phyloP scores from a whole-genome alignment of 768 basidiomycete genomes.

The Hericium alpestre region DNA sequence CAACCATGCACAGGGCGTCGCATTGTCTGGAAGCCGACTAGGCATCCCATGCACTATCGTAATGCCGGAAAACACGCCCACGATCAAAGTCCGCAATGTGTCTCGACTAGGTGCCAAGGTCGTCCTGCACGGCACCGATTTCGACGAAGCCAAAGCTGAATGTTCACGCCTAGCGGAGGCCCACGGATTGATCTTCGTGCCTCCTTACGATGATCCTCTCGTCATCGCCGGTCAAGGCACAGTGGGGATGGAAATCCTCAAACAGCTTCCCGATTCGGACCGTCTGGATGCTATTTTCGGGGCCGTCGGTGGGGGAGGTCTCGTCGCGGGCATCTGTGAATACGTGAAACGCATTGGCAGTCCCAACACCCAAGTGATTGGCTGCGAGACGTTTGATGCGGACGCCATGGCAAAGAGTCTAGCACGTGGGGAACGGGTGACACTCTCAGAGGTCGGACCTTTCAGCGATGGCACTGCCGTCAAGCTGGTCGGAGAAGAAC shows the following conservation, averaged over 20 bases:
- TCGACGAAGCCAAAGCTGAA: slow-evolving; percentile 93
- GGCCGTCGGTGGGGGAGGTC: slow-evolving; percentile 89
- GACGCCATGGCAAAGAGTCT: slow-evolving; percentile 89
- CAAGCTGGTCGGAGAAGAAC: slow-evolving; percentile 87
- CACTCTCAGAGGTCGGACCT: slow-evolving; percentile 82
- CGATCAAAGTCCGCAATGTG: slow-evolving; percentile 94
- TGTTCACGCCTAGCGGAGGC: slow-evolving; percentile 73
- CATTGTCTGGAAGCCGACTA: slow-evolving; percentile 81
- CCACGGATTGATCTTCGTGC: slow-evolving; percentile 81
- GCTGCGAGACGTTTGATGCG: slow-evolving; percentile 91
- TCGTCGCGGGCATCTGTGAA: slow-evolving; percentile 81
- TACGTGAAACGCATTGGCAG: slow-evolving; percentile 90
- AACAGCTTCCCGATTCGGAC: slow-evolving; percentile 72
- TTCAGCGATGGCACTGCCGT: slow-evolving; percentile 98
- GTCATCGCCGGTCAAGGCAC: slow-evolving; percentile 98
- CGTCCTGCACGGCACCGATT: slow-evolving; percentile 82
- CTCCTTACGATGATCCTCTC: slow-evolving; percentile 94
- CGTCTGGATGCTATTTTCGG: slow-evolving; percentile 77
- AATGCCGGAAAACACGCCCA: slow-evolving; percentile 91
- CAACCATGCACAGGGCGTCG: slow-evolving; percentile 98
- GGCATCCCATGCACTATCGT: slow-evolving; percentile 96
- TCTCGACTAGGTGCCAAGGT: slow-evolving; percentile 93
- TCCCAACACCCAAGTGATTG: slow-evolving; percentile 71
- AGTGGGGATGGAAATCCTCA: slow-evolving; percentile 86
- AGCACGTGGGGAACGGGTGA: slow-evolving; percentile 69